A percentile compares a stretch with the other conserved stretches of the same genome.
Evolutionary conservation across 495 filamentous ascomycete species (phyloP).

Genomic region (Thermothielavioides terrestris): DNA sequence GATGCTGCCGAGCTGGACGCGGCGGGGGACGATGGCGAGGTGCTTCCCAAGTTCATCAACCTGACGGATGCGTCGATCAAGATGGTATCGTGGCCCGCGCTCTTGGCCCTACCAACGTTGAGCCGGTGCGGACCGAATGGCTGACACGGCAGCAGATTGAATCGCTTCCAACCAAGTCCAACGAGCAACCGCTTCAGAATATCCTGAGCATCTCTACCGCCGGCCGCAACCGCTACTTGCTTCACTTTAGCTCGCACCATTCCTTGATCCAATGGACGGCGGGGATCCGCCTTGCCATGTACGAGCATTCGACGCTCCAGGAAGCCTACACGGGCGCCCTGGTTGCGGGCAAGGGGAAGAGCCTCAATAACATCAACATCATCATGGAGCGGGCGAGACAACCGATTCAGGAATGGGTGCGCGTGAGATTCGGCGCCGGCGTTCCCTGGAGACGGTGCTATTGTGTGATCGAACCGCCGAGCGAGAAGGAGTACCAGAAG

Average conservation of each 20-base stretch:
- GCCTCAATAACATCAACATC: slow-evolving; percentile 72
- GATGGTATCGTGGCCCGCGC: slow-evolving; percentile 62
- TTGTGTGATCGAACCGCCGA: slow-evolving; percentile 87
- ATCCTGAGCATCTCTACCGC: slow-evolving; percentile 93
- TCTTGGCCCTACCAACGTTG: not conserved
- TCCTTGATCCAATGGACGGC: slow-evolving; percentile 95
- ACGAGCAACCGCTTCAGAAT: slow-evolving; percentile 74
- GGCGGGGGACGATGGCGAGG: slow-evolving; percentile 71
- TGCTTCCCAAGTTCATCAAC: slow-evolving; percentile 93
- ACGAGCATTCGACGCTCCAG: slow-evolving; percentile 83
- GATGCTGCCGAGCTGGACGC: slow-evolving; percentile 89
- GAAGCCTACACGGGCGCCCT: slow-evolving; percentile 95
- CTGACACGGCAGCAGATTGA: slow-evolving; percentile 57
- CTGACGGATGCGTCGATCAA: slow-evolving; percentile 94
- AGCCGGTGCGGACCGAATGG: not conserved
- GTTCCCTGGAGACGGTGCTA: slow-evolving; percentile 95
- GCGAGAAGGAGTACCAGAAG: slow-evolving; percentile 84
- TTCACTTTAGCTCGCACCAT: slow-evolving; percentile 92
- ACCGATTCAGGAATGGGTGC: slow-evolving; percentile 84
- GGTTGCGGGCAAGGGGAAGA: slow-evolving; percentile 88
- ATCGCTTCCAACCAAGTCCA: slow-evolving; percentile 70
- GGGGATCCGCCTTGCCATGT: slow-evolving; percentile 89
- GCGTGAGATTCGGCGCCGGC: slow-evolving; percentile 91
- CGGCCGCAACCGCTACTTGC: slow-evolving; percentile 85
- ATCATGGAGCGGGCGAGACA: slow-evolving; percentile 74